Percentiles rank a stretch among this genome's conserved stretches.
Conservation (phyloP, 345 rosid species). For the Euphorbia pulcherrima region DNA sequence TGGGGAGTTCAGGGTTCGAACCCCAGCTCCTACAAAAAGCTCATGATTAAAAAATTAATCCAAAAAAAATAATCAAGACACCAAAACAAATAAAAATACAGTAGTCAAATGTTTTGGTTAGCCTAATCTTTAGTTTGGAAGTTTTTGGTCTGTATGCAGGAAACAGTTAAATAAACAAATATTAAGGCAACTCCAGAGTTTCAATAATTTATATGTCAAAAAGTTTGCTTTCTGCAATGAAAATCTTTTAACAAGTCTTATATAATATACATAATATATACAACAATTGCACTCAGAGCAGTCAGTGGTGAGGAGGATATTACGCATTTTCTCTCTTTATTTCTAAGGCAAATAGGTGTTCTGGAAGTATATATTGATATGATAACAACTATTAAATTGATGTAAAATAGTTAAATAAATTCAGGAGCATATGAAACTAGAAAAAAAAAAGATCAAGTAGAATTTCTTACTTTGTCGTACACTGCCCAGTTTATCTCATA, state of each 20-base stretch:
- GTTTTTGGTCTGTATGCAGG: neutral
- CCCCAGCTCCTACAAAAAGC: no score
- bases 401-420: constrained; percentile 9
- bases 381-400: neutral
- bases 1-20: no score
- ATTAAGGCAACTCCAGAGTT: neutral
- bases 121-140: no score
- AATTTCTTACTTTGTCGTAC: constrained; percentile 69
- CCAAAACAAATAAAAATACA: neutral
- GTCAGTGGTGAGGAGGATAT: no score
- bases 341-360: neutral
- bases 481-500: constrained; percentile 88
- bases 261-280: neutral
- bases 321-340: neutral
- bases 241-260: neutral
- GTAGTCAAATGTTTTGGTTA: neutral
- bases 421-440: neutral
- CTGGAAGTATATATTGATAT: neutral
- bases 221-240: neutral
- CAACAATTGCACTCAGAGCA: neutral
- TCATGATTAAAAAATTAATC: no score
- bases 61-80: no score
- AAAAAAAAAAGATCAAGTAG: constrained; percentile 1
- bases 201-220: neutral
- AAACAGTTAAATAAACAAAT: neutral